Conservation (phyloP, 1,139 yeast genomes). For the Taiozyma onychis region DNA sequence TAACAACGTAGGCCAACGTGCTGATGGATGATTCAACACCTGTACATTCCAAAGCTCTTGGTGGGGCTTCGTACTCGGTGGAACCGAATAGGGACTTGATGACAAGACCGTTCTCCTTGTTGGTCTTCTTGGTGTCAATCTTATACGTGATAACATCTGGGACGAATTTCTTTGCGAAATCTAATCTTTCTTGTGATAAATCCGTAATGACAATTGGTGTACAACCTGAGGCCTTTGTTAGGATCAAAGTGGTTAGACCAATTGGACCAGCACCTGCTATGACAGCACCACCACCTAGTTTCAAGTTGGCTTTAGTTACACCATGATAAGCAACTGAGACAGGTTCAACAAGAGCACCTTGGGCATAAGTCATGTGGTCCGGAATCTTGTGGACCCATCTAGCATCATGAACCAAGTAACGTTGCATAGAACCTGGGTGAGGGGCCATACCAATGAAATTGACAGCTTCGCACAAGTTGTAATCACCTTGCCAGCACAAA, state of each 20-base stretch:
- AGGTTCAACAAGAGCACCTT: constrained; percentile 88
- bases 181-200: constrained; percentile 21
- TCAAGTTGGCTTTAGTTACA: constrained; percentile 55
- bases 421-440: constrained; percentile 59
- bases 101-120: constrained; percentile 26
- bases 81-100: constrained; percentile 27
- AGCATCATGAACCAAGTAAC: constrained; percentile 59
- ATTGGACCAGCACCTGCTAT: constrained; percentile 94
- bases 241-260: constrained; percentile 71
- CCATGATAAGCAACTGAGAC: constrained; percentile 83
- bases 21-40: constrained; percentile 68
- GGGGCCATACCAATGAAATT: constrained; percentile 84
- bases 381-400: constrained; percentile 77
- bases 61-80: constrained; percentile 26
- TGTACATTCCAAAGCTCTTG: constrained; percentile 57
- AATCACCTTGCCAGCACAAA: constrained; percentile 66
- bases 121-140: constrained; percentile 23
- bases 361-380: constrained; percentile 65
- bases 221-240: constrained; percentile 80
- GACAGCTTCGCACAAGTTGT: constrained; percentile 78
- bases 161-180: constrained; percentile 24
- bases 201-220: constrained; percentile 35
- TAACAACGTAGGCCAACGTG: constrained; percentile 32
- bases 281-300: constrained; percentile 65
- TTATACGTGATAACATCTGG: constrained; percentile 30